Base-by-base conservation (phyloP, 1,139 yeast species). In the Lodderomyces margitis region DNA sequence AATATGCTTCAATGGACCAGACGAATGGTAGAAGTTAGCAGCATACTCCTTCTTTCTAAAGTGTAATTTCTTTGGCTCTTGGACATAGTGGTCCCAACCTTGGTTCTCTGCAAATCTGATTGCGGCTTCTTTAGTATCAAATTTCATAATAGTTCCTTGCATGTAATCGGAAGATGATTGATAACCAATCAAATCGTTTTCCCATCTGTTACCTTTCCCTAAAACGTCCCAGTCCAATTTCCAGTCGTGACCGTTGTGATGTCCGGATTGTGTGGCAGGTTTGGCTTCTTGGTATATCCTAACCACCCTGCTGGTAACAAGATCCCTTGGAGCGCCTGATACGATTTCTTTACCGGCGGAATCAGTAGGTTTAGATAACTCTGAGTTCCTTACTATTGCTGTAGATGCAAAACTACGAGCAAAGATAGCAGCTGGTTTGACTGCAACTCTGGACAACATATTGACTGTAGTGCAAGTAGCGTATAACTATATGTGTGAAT, bases 141-240 rank as follows among this genome's bases (percentile, higher is more conserved):
- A 87, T 61, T 81, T 81, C 74, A 87, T 66, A 56, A 75, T 77
- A n/a, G 92, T 83, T 21, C 86, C 89, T 68, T 87, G 95, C 94
- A 87, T 83, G 64, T 80, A 83, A 62, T 87, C 96, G 24, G 87
- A 80, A 36, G 87, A 72, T 28, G 87, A 78, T 55, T 87, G 91
- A 71, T 86, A 87, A 14, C 96, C 96, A 66, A 87, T 87, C 57
- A 87, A 70, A 57, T 87, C 94, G 63, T 87, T 87, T 61, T 87
- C 95, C 95, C 95, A 87, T 59, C 95, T 73, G 68, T 87, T 81
- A 32, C 86, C 88, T 55, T 83, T 80, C 37, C 83, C 83, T 44
- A 83, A 68, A 34, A 85, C 78, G 57, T 87, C 95, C 92, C 94
- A 87, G 64, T 87, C 95, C 48, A 87, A 59, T 57, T 79, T 80